Conservation (phyloP, 2,329 filamentous ascomycete genomes). For the Alternaria sp. region DNA sequence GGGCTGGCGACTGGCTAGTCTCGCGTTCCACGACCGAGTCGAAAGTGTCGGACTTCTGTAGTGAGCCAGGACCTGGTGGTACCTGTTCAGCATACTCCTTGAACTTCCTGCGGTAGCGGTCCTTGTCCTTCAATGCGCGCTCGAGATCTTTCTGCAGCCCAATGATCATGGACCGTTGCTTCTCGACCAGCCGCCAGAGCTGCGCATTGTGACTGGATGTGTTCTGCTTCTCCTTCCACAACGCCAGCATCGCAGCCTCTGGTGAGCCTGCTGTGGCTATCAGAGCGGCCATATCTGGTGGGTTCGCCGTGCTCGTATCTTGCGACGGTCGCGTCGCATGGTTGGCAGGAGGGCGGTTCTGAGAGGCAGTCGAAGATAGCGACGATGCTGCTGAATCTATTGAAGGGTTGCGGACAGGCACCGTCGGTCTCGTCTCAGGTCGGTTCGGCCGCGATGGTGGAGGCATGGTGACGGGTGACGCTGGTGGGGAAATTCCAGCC, state of each 20-base stretch:
- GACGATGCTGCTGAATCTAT: slow-evolving; percentile 91
- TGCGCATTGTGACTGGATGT: slow-evolving; percentile 90
- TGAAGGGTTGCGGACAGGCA: slow-evolving; percentile 76
- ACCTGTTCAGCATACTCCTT: slow-evolving; percentile 73
- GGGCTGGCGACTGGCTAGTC: slow-evolving; percentile 49
- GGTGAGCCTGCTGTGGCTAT: slow-evolving; percentile 86
- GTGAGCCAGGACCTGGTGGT: slow-evolving; percentile 46
- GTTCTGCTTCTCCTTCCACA: slow-evolving; percentile 90
- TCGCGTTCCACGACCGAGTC: slow-evolving; percentile 47
- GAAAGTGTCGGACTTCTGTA: slow-evolving; percentile 46
- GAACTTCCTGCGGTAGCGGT: slow-evolving; percentile 87
- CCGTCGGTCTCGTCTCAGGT: slow-evolving; percentile 41
- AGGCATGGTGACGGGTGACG: slow-evolving; percentile 48
- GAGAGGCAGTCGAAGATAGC: slow-evolving; percentile 53
- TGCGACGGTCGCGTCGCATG: slow-evolving; percentile 66
- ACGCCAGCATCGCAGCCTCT: slow-evolving; percentile 85
- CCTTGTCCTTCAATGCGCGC: slow-evolving; percentile 89
- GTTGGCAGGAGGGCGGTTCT: slow-evolving; percentile 64
- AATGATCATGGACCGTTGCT: slow-evolving; percentile 91
- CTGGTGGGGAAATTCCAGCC: slow-evolving; percentile 43
- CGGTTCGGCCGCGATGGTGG: slow-evolving; percentile 47
- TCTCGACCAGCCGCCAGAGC: slow-evolving; percentile 94
- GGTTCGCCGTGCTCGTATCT: slow-evolving; percentile 60
- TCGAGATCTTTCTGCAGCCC: slow-evolving; percentile 95
- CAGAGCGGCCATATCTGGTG: slow-evolving; percentile 79